phyloP scores from a whole-genome alignment of 2,329 filamentous ascomycete species.

The Cryphonectria radicalis region DNA sequence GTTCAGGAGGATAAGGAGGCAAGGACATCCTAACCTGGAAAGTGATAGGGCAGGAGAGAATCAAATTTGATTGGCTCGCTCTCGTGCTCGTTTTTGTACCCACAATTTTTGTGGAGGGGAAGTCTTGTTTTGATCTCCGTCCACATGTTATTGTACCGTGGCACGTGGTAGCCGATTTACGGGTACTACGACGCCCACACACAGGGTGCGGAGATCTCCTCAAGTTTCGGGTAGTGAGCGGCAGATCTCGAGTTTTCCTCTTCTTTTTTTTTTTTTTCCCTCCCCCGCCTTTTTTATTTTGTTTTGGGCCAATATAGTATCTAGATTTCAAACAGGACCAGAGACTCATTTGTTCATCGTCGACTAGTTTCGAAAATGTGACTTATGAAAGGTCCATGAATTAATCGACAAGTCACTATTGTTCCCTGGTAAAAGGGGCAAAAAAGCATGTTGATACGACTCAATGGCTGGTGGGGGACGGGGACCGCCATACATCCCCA shows the following conservation, averaged over 20 bases:
- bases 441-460: background rate
- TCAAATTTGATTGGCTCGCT: conserved; percentile 7
- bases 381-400: background rate
- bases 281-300: background rate
- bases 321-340: background rate
- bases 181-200: background rate
- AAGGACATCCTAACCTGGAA: background rate
- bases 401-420: background rate
- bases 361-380: background rate
- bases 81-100: conserved; percentile 3
- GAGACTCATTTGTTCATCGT: background rate
- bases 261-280: background rate
- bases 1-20: background rate
- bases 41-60: background rate
- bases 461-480: background rate
- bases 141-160: background rate
- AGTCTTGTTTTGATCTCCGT: background rate
- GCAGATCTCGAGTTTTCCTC: background rate
- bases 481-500: background rate
- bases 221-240: background rate
- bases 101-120: background rate
- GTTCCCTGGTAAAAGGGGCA: background rate
- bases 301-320: background rate
- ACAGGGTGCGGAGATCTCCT: background rate
- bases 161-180: background rate